Conservation (phyloP, 768 basidiomycete genomes). For the Lyophyllum shimeji region DNA sequence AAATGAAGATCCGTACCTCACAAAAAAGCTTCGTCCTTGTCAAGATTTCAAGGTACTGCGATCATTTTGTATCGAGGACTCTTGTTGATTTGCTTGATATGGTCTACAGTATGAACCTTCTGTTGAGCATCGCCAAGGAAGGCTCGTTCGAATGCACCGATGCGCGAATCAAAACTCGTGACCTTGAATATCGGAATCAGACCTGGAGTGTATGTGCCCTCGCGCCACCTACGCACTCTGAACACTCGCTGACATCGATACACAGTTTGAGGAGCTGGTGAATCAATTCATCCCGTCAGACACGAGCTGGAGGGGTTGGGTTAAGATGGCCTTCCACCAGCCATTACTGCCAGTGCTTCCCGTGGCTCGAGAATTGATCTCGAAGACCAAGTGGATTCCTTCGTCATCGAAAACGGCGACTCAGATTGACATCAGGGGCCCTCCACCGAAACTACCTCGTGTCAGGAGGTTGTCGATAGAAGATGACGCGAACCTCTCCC, state of each 20-base stretch:
- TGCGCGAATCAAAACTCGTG: slow-evolving; percentile 76
- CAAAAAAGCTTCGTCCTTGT: slow-evolving; percentile 85
- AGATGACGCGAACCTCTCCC: slow-evolving; percentile 13
- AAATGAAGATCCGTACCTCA: slow-evolving; percentile 79
- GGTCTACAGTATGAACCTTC: slow-evolving; percentile 55
- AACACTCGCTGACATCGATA: slow-evolving; percentile 4
- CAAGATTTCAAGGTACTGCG: slow-evolving; percentile 60
- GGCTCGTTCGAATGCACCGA: slow-evolving; percentile 84
- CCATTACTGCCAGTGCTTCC: slow-evolving; percentile 76
- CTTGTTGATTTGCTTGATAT: slow-evolving; percentile 8
- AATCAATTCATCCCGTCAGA: slow-evolving; percentile 80
- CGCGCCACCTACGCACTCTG: not conserved
- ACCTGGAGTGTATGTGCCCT: slow-evolving; percentile 69
- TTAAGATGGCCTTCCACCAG: slow-evolving; percentile 81
- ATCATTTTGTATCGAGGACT: slow-evolving; percentile 15
- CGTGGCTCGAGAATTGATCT: slow-evolving; percentile 73
- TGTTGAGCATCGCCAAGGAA: slow-evolving; percentile 78
- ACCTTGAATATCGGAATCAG: slow-evolving; percentile 79
- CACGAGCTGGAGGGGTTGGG: slow-evolving; percentile 79
- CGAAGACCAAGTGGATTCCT: slow-evolving; percentile 73
- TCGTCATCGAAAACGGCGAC: slow-evolving; percentile 37
- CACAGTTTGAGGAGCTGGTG: slow-evolving; percentile 75
- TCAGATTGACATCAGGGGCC: slow-evolving; percentile 27
- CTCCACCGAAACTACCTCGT: slow-evolving; percentile 30
- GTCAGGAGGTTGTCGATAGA: slow-evolving; percentile 17